Conservation (phyloP, 1,284 basidiomycete species). For the Salmacisia buchloeana region DNA sequence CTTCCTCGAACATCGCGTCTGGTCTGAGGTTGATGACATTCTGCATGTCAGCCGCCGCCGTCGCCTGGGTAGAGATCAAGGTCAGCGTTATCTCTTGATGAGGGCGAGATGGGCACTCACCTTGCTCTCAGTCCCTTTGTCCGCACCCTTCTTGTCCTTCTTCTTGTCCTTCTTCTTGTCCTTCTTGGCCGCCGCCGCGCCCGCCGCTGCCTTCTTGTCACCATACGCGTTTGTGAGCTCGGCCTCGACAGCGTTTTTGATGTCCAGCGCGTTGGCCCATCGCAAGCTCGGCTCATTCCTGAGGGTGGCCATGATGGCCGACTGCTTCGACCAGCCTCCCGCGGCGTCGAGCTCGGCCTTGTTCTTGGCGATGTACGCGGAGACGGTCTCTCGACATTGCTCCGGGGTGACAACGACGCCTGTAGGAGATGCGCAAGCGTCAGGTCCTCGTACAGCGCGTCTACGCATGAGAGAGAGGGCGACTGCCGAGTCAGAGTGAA, state of each 20-base stretch:
- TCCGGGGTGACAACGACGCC: conserved; percentile 72
- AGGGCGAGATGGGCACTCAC: conserved; percentile 51
- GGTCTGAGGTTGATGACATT: conserved; percentile 16
- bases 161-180: conserved; percentile 1
- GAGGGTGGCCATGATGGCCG: conserved; percentile 40
- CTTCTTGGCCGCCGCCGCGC: conserved; percentile 3
- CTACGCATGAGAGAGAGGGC: not conserved
- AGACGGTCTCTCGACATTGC: conserved; percentile 63
- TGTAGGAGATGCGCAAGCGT: conserved; percentile 48
- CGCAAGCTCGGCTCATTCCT: conserved; percentile 52
- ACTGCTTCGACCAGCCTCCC: conserved; percentile 37
- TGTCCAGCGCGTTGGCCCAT: conserved; percentile 83
- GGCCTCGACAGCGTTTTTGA: conserved; percentile 79
- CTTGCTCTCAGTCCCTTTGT: conserved; percentile 64
- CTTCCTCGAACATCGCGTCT: conserved; percentile 82
- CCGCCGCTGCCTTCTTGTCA: conserved; percentile 46
- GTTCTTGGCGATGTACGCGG: conserved; percentile 58
- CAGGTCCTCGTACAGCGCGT: not conserved
- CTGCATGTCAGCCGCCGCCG: conserved; percentile 49
- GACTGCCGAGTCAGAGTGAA: conserved; percentile 17
- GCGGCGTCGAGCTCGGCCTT: conserved; percentile 52
- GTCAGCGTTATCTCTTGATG: conserved; percentile 13
- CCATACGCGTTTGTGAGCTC: conserved; percentile 74
- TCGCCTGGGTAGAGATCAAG: not conserved
- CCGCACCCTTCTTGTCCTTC: conserved; percentile 31